Conservation (phyloP, 805 yeast genomes). For the Scheffersomyces amazonensis region DNA sequence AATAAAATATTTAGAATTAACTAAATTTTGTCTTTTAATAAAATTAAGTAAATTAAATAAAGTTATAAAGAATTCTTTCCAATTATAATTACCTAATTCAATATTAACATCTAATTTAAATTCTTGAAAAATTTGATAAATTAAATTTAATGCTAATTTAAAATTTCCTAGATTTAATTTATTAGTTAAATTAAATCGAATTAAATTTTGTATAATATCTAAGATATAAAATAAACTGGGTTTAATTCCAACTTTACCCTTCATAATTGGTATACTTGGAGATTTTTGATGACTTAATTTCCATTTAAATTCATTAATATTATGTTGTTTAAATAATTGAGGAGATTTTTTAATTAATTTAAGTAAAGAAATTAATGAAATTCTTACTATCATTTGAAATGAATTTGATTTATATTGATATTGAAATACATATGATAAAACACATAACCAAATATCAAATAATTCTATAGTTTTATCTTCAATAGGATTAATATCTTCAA, state of each 20-base stretch:
- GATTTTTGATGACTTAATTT: conserved; percentile 39
- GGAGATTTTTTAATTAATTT: conserved; percentile 15
- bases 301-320: conserved; percentile 38
- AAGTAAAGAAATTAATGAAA: conserved; percentile 24
- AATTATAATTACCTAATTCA: conserved; percentile 23
- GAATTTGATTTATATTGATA: conserved; percentile 30
- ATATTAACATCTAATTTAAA: conserved; percentile 12
- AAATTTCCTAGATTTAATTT: conserved; percentile 29
- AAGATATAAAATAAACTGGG: conserved; percentile 30
- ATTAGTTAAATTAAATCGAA: conserved; percentile 38
- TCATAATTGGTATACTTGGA: conserved; percentile 29
- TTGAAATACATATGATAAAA: conserved; percentile 35
- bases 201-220: conserved; percentile 25
- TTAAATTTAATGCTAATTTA: conserved; percentile 22
- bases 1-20: conserved; percentile 12
- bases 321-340: conserved; percentile 10
- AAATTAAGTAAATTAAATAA: conserved; percentile 30
- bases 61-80: conserved; percentile 33
- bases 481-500: conserved; percentile 11
- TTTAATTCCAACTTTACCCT: conserved; percentile 20
- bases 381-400: conserved; percentile 21
- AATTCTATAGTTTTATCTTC: conserved; percentile 14
- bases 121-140: conserved; percentile 20
- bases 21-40: conserved; percentile 16
- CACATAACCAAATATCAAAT: conserved; percentile 33